Percentiles rank a stretch among this genome's conserved stretches.
Evolutionary conservation across 176 grass and related monocot species (phyloP).

Genomic region (Aegilops bicornis): DNA sequence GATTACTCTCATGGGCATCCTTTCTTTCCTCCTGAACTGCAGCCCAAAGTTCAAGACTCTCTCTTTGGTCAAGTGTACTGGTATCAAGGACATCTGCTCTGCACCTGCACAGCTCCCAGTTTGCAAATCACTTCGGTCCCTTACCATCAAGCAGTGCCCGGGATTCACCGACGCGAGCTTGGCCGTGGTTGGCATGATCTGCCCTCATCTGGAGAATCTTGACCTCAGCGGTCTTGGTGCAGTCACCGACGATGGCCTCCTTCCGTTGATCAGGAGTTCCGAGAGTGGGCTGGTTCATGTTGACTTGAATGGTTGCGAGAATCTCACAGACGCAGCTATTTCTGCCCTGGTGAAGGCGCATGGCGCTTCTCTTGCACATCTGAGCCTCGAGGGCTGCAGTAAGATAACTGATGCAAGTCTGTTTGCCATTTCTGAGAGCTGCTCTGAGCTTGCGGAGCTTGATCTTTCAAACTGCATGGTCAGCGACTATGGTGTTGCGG

Average conservation of each 20-base stretch:
- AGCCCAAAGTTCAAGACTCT: constrained; percentile 73
- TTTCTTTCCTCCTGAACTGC: constrained; percentile 67
- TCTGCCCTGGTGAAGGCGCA: constrained; percentile 67
- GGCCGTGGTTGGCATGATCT: constrained; percentile 75
- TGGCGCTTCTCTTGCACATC: constrained; percentile 60
- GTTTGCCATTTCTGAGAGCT: constrained; percentile 65
- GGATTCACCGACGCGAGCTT: constrained; percentile 83
- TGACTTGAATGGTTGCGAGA: constrained; percentile 72
- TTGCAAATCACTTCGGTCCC: constrained; percentile 61
- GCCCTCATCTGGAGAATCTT: constrained; percentile 75
- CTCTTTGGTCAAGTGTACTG: constrained; percentile 74
- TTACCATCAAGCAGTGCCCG: constrained; percentile 77
- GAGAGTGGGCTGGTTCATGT: constrained; percentile 64
- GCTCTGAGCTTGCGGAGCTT: constrained; percentile 67
- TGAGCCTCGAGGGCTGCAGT: constrained; percentile 88
- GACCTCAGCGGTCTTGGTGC: constrained; percentile 68
- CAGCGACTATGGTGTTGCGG: constrained; percentile 73
- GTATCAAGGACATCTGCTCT: constrained; percentile 73
- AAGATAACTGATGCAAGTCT: constrained; percentile 82
- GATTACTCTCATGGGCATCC: constrained; percentile 70
- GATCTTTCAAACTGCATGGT: constrained; percentile 86
- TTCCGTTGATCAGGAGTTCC: constrained; percentile 72
- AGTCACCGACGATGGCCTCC: constrained; percentile 66
- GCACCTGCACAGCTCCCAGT: constrained; percentile 63
- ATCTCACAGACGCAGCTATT: constrained; percentile 62